Evolutionary conservation across 2,329 filamentous ascomycete species (phyloP).

Genomic region (Delphinella strobiligena): DNA sequence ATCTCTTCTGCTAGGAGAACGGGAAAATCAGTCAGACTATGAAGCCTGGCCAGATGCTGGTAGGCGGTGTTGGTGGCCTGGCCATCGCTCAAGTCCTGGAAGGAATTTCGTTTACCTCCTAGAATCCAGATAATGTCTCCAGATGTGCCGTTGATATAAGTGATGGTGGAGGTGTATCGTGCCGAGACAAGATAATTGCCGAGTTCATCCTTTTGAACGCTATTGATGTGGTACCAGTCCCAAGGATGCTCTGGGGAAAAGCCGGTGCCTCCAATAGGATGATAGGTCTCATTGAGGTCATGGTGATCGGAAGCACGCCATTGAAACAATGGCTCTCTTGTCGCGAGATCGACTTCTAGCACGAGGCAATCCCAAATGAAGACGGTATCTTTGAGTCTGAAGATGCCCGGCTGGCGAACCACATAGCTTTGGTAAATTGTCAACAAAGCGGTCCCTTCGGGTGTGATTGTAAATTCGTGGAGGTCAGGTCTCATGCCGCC

Average conservation of each 20-base stretch:
- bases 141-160: constrained; percentile 32
- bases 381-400: constrained; percentile 4
- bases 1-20: constrained; percentile 9
- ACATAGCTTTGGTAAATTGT: constrained; percentile 4
- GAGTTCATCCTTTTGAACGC: constrained; percentile 35
- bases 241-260: background rate
- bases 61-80: constrained; percentile 13
- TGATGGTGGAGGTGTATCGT: constrained; percentile 35
- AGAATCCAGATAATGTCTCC: constrained; percentile 41
- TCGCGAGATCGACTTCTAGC: constrained; percentile 32
- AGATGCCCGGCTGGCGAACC: constrained; percentile 3
- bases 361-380: constrained; percentile 27
- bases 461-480: constrained; percentile 32
- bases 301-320: constrained; percentile 34
- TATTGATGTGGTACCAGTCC: constrained; percentile 44
- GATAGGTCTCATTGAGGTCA: constrained; percentile 10
- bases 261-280: background rate
- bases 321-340: constrained; percentile 27
- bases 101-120: constrained; percentile 13
- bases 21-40: constrained; percentile 34
- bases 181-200: constrained; percentile 43
- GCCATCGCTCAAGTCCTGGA: constrained; percentile 13
- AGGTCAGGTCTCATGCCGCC: constrained; percentile 25
- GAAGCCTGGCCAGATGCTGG: constrained; percentile 19
- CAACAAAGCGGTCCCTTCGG: constrained; percentile 16